Percentiles rank a stretch among this genome's conserved stretches.
Conservation (phyloP, 805 yeast species). For the Wickerhamomyces queroliae region DNA sequence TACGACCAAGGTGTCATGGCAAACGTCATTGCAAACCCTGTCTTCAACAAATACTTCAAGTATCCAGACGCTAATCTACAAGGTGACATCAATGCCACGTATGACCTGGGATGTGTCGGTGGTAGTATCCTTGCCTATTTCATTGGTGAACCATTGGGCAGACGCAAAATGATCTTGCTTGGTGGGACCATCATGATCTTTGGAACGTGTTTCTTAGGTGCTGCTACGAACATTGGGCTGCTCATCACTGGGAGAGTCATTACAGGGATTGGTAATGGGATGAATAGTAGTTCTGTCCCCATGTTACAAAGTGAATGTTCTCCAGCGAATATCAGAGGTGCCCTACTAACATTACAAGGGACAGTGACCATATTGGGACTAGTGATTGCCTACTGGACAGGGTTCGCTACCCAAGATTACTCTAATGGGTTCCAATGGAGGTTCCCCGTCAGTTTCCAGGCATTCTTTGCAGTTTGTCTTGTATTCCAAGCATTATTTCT, state of each 20-base stretch:
- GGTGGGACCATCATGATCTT: conserved; percentile 34
- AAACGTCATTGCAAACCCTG: conserved; percentile 3
- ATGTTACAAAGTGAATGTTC: conserved; percentile 79
- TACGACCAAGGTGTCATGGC: conserved; percentile 10
- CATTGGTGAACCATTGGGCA: conserved; percentile 37
- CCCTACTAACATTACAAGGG: conserved; percentile 36
- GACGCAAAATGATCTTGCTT: conserved; percentile 33
- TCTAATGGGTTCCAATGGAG: conserved; percentile 46
- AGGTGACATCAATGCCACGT: conserved; percentile 27
- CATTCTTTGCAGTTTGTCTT: conserved; percentile 34
- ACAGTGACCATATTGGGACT: conserved; percentile 62
- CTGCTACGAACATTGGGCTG: conserved; percentile 47
- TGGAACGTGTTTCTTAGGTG: conserved; percentile 35
- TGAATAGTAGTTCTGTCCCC: conserved; percentile 76
- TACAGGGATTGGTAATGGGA: conserved; percentile 63
- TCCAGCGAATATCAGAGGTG: conserved; percentile 59
- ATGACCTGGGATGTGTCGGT: conserved; percentile 18
- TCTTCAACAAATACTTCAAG: conserved; percentile 3
- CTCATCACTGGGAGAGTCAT: conserved; percentile 66
- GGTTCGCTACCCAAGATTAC: conserved; percentile 55
- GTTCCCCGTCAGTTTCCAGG: conserved; percentile 63
- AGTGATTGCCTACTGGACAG: conserved; percentile 63
- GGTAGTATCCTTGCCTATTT: conserved; percentile 32
- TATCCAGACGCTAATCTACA: conserved; percentile 11
- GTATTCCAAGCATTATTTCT: conserved; percentile 15